Evolutionary conservation across 768 basidiomycete genomes (phyloP).

Genomic region (Leucosporidium creatinivorum): DNA sequence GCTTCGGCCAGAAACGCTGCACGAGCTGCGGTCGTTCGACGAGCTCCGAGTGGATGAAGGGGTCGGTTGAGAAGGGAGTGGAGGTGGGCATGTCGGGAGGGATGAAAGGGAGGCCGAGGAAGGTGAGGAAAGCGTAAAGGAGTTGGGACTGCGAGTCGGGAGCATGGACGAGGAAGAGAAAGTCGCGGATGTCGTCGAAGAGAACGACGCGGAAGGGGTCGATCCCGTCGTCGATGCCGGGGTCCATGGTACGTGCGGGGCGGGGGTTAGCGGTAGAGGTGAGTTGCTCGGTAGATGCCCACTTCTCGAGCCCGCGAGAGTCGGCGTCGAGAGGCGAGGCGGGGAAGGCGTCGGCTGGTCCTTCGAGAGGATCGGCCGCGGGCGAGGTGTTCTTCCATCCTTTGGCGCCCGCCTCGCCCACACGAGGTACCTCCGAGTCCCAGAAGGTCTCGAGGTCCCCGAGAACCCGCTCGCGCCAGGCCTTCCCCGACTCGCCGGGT

Average conservation of each 20-base stretch:
- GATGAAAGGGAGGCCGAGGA: constrained; percentile 42
- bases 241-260: constrained; percentile 38
- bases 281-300: constrained; percentile 38
- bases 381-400: constrained; percentile 39
- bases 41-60: constrained; percentile 38
- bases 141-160: constrained; percentile 40
- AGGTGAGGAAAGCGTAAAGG: constrained; percentile 42
- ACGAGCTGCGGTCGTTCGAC: constrained; percentile 19
- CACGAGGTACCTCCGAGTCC: constrained; percentile 42
- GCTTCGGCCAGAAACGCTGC: constrained; percentile 30
- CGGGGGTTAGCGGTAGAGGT: constrained; percentile 14
- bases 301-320: constrained; percentile 35
- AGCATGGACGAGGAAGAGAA: constrained; percentile 41
- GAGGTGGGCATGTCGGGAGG: constrained; percentile 41
- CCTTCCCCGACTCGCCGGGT: constrained; percentile 7
- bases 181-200: constrained; percentile 42
- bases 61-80: constrained; percentile 39
- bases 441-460: constrained; percentile 42
- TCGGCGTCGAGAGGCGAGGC: constrained; percentile 13
- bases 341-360: background rate
- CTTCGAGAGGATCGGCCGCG: constrained; percentile 5
- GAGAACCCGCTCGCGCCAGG: constrained; percentile 27
- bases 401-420: constrained; percentile 40
- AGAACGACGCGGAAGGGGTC: constrained; percentile 44
- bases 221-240: constrained; percentile 39